Conservation (phyloP, 176 grass and related monocot species). For the Oryza punctata region DNA sequence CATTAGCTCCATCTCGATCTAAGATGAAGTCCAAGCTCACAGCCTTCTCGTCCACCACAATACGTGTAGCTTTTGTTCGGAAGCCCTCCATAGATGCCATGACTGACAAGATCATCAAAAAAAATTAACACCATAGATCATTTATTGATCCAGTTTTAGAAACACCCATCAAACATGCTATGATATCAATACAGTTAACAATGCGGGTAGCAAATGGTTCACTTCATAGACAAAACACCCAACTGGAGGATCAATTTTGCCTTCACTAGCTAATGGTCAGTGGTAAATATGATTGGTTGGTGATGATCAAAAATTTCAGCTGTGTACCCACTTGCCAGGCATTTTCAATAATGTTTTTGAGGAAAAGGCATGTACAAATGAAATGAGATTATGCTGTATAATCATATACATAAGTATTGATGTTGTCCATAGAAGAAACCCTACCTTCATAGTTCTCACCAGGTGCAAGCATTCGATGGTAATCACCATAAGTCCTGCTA, state of each 20-base stretch:
- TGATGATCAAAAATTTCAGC: not conserved
- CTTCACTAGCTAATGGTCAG: conserved; percentile 3
- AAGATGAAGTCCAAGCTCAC: conserved; percentile 83
- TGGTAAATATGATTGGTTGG: not conserved
- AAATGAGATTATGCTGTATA: not conserved
- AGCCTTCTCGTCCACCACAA: conserved; percentile 50
- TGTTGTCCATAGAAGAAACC: conserved; percentile 7
- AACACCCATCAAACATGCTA: not conserved
- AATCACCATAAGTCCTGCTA: conserved; percentile 68
- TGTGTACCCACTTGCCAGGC: not conserved
- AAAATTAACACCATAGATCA: not conserved
- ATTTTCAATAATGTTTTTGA: not conserved
- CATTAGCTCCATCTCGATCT: conserved; percentile 33
- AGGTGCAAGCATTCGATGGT: conserved; percentile 78
- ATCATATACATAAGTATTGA: not conserved
- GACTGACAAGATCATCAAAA: conserved; percentile 42
- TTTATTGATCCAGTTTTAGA: not conserved
- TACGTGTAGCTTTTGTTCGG: conserved; percentile 57
- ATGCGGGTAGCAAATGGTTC: not conserved
- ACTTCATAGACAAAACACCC: not conserved
- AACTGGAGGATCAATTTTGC: not conserved
- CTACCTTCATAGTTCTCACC: conserved; percentile 78
- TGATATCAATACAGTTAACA: not conserved
- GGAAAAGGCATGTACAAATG: conserved; percentile 1
- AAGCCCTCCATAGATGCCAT: conserved; percentile 72